phyloP scores from a whole-genome alignment of 306 rosid species.

The Alnus glutinosa region DNA sequence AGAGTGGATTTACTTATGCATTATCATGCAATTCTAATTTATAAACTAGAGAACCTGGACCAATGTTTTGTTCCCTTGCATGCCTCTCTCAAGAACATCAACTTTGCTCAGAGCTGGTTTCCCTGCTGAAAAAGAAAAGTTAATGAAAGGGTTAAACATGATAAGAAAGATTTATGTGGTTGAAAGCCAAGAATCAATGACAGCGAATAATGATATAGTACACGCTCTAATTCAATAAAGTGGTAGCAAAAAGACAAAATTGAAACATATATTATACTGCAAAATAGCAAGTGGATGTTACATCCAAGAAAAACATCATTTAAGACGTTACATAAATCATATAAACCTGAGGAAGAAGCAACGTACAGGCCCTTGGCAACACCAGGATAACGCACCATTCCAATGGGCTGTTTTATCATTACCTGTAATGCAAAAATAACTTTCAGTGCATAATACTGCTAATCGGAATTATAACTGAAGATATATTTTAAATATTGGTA shows the following conservation, averaged over 20 bases:
- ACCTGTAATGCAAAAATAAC: conserved; percentile 48
- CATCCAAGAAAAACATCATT: neutral
- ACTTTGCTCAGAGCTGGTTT: conserved; percentile 82
- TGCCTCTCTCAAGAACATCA: conserved; percentile 62
- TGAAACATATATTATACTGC: conserved; percentile 48
- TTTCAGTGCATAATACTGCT: conserved; percentile 3
- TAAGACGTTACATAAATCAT: neutral
- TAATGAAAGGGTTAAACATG: conserved; percentile 3
- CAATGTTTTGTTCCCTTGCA: conserved; percentile 62
- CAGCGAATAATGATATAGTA: neutral
- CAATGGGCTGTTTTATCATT: conserved; percentile 74
- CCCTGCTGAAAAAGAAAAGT: conserved; percentile 50
- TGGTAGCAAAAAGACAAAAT: neutral
- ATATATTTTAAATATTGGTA: neutral
- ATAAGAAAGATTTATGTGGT: neutral
- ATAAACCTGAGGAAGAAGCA: conserved; percentile 46
- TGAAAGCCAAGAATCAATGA: neutral
- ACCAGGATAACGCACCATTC: conserved; percentile 75
- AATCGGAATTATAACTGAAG: neutral
- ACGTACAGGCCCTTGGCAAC: conserved; percentile 62
- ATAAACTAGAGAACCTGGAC: conserved; percentile 58
- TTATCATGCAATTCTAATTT: neutral
- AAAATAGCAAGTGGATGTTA: conserved; percentile 1
- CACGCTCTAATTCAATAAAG: neutral
- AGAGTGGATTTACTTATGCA: neutral